Percentiles rank a stretch among this genome's conserved stretches.
Evolutionary conservation across 148 eudicot species (phyloP).

Genomic region (Rhododendron vialii): DNA sequence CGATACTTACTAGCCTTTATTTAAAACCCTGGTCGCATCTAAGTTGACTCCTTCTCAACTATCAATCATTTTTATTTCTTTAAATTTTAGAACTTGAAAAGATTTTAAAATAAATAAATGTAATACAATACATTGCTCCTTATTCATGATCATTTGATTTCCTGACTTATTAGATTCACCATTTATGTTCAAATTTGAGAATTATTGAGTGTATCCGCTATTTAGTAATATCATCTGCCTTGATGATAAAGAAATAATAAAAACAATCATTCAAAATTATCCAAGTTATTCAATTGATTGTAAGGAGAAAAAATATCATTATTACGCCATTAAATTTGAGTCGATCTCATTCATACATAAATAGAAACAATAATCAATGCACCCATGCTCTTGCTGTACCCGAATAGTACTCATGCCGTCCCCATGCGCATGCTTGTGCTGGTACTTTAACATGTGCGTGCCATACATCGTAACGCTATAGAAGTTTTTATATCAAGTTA

Average conservation of each 20-base stretch:
- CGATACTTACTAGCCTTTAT: neutral
- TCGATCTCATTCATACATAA: neutral
- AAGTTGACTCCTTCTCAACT: neutral
- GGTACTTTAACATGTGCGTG: neutral
- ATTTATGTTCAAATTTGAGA: neutral
- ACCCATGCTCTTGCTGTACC: neutral
- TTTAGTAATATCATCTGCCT: neutral
- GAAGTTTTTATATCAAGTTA: neutral
- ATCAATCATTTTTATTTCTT: neutral
- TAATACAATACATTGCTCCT: neutral
- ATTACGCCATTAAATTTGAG: neutral
- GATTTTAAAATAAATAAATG: neutral
- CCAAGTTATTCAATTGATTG: neutral
- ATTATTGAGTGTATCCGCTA: neutral
- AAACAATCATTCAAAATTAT: neutral
- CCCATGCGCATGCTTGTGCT: neutral
- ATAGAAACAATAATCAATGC: neutral
- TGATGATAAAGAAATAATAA: neutral
- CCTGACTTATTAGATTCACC: neutral
- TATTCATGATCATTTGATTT: neutral
- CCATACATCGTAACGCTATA: neutral
- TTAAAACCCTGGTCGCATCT: neutral
- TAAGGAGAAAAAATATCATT: neutral
- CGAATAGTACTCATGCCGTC: neutral
- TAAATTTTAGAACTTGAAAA: neutral